Percentiles rank a stretch among this genome's conserved stretches.
Evolutionary conservation across 352 stramenopile species (phyloP).

Genomic region (Phytophthora quininea): DNA sequence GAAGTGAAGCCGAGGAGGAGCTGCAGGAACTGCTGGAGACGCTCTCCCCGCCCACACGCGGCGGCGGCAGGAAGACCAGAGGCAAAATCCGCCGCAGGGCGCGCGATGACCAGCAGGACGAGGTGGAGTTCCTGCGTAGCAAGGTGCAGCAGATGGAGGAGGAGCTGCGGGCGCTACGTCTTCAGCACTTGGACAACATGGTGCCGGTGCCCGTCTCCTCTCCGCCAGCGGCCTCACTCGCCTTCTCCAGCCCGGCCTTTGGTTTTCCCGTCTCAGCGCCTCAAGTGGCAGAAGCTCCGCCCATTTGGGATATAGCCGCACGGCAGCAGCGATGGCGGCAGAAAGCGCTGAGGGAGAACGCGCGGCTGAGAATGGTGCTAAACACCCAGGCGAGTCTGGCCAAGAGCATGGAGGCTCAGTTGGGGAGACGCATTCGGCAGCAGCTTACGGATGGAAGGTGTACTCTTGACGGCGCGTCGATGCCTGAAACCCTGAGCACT

Average conservation of each 20-base stretch:
- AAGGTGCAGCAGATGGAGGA: constrained; percentile 44
- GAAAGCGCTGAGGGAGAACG: constrained; percentile 35
- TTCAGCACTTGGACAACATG: constrained; percentile 19
- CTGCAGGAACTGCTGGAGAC: constrained; percentile 32
- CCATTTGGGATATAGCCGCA: constrained; percentile 27
- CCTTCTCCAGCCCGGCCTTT: constrained; percentile 27
- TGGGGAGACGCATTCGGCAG: constrained; percentile 23
- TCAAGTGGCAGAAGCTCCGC: constrained; percentile 10
- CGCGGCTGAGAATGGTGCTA: constrained; percentile 33
- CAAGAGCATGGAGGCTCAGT: constrained; percentile 31
- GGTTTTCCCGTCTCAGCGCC: constrained; percentile 15
- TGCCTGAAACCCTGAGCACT: background rate
- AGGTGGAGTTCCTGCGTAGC: constrained; percentile 41
- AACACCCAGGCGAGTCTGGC: constrained; percentile 38
- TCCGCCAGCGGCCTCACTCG: constrained; percentile 15
- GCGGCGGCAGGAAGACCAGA: background rate
- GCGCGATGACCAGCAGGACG: constrained; percentile 32
- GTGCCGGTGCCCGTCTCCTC: constrained; percentile 15
- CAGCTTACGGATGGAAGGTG: constrained; percentile 16
- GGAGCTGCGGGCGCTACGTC: constrained; percentile 23
- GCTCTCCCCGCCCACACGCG: constrained; percentile 4
- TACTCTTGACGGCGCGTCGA: constrained; percentile 2
- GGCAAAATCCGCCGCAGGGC: constrained; percentile 27
- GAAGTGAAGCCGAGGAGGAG: constrained; percentile 6
- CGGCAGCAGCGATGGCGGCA: constrained; percentile 31